phyloP scores from a whole-genome alignment of 768 basidiomycete species.

The Lactarius trivialis region DNA sequence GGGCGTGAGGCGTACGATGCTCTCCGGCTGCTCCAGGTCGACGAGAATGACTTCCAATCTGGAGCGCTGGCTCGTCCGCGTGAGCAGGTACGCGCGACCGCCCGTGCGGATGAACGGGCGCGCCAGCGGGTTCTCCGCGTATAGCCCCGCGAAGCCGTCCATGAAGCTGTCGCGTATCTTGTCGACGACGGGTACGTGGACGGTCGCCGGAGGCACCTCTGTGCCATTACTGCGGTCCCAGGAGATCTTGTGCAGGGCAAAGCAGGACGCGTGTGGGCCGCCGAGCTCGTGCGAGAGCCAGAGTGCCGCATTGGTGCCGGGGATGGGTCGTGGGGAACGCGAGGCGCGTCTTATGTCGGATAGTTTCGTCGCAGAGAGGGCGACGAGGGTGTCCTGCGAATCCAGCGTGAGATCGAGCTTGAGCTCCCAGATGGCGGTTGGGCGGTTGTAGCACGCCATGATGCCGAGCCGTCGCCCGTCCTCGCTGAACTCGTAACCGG shows the following conservation, averaged over 20 bases:
- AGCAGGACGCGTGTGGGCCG: constrained; percentile 29
- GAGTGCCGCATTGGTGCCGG: constrained; percentile 16
- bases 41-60: constrained; percentile 24
- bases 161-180: constrained; percentile 13
- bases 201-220: background rate
- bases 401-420: constrained; percentile 6
- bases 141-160: constrained; percentile 31
- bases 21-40: constrained; percentile 16
- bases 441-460: constrained; percentile 30
- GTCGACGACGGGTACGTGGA: constrained; percentile 23
- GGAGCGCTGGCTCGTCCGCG: constrained; percentile 25
- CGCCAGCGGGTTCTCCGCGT: constrained; percentile 26
- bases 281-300: constrained; percentile 30
- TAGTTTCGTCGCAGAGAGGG: constrained; percentile 6
- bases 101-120: constrained; percentile 25
- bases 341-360: constrained; percentile 15
- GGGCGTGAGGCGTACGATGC: constrained; percentile 16
- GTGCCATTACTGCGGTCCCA: background rate
- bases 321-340: constrained; percentile 24
- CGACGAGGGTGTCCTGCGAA: background rate
- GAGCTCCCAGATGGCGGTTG: constrained; percentile 27
- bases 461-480: constrained; percentile 30
- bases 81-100: constrained; percentile 13
- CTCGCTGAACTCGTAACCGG: constrained; percentile 25
- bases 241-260: constrained; percentile 24